These are phyloP conservation scores for Amanita pseudoporphyria DNA, from an alignment of 768 basidiomycete species.

Conservation along the genomic window DNA sequence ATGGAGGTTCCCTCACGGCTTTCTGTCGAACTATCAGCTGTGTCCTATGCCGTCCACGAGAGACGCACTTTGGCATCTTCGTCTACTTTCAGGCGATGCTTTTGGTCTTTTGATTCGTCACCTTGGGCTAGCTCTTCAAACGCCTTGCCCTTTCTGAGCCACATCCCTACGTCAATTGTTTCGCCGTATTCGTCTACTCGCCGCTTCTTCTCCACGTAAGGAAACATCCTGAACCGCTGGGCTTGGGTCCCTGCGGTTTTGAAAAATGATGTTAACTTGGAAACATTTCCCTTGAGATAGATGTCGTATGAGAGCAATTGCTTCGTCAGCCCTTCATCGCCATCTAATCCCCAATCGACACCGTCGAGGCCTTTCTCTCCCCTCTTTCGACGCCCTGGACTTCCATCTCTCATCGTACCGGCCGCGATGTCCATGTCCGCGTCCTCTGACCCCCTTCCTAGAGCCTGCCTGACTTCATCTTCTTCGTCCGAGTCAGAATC, in stretches of 20 bases:
- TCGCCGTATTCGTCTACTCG: slow-evolving; percentile 96
- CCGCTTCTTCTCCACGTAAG: slow-evolving; percentile 86
- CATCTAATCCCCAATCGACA: slow-evolving; percentile 62
- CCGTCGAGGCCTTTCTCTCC: slow-evolving; percentile 40
- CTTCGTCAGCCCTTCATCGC: slow-evolving; percentile 66
- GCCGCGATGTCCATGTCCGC: slow-evolving; percentile 14
- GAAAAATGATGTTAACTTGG: slow-evolving; percentile 80
- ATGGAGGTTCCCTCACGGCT: slow-evolving; percentile 76
- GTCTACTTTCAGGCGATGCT: slow-evolving; percentile 55
- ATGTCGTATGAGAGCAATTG: slow-evolving; percentile 88
- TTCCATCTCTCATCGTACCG: not conserved
- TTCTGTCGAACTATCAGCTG: slow-evolving; percentile 33
- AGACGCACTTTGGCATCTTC: slow-evolving; percentile 68
- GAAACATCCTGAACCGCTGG: slow-evolving; percentile 94
- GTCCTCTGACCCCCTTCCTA: slow-evolving; percentile 33
- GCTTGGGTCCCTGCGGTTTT: slow-evolving; percentile 61
- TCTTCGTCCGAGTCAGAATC: slow-evolving; percentile 64
- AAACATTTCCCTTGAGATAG: slow-evolving; percentile 93
- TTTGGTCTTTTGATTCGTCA: slow-evolving; percentile 70
- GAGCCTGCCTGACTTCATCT: slow-evolving; percentile 45
- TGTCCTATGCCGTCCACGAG: not conserved
- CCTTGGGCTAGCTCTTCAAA: slow-evolving; percentile 86
- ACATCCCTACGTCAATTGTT: slow-evolving; percentile 90
- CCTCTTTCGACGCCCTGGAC: slow-evolving; percentile 25
- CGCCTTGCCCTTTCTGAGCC: slow-evolving; percentile 86